phyloP scores from a whole-genome alignment of 805 yeast species.

The Barnettozyma sucrosica region DNA sequence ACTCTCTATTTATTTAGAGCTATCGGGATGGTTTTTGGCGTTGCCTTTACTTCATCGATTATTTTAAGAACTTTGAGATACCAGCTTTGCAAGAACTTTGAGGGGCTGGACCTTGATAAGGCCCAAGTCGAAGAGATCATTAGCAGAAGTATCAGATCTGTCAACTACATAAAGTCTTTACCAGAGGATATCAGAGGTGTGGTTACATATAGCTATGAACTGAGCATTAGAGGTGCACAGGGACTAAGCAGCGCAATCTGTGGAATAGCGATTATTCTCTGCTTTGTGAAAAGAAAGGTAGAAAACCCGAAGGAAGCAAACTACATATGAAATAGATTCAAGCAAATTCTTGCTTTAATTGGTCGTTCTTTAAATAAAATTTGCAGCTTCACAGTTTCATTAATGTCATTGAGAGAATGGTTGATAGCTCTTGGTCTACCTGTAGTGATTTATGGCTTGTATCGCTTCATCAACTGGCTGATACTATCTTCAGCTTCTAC shows the following conservation, averaged over 20 bases:
- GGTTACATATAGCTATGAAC: conserved; percentile 12
- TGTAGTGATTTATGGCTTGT: background rate
- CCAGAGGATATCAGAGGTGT: conserved; percentile 7
- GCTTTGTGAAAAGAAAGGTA: conserved; percentile 5
- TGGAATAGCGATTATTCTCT: conserved; percentile 7
- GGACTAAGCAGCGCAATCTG: conserved; percentile 8
- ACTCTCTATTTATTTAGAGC: conserved; percentile 60
- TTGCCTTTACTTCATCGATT: conserved; percentile 34
- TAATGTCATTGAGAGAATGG: conserved; percentile 1
- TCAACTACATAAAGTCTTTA: conserved; percentile 16
- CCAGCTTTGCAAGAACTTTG: conserved; percentile 12
- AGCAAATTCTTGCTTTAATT: too few relatives aligned
- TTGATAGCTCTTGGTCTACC: conserved; percentile 2
- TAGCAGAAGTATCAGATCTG: conserved; percentile 11
- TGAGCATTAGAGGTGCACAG: conserved; percentile 16
- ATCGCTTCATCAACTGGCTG: conserved; percentile 2
- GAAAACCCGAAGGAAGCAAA: background rate
- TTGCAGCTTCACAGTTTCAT: too few relatives aligned
- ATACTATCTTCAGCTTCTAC: too few relatives aligned
- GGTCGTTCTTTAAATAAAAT: too few relatives aligned
- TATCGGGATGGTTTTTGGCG: conserved; percentile 58
- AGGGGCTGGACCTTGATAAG: conserved; percentile 4
- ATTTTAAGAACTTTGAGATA: conserved; percentile 8
- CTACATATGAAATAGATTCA: conserved; percentile 1
- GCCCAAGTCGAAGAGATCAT: conserved; percentile 10